Percentiles rank a stretch among this genome's conserved stretches.
These are phyloP conservation scores for Fusarium sp. DNA, from an alignment of 2,329 filamentous ascomycete species.

Conservation along the genomic window DNA sequence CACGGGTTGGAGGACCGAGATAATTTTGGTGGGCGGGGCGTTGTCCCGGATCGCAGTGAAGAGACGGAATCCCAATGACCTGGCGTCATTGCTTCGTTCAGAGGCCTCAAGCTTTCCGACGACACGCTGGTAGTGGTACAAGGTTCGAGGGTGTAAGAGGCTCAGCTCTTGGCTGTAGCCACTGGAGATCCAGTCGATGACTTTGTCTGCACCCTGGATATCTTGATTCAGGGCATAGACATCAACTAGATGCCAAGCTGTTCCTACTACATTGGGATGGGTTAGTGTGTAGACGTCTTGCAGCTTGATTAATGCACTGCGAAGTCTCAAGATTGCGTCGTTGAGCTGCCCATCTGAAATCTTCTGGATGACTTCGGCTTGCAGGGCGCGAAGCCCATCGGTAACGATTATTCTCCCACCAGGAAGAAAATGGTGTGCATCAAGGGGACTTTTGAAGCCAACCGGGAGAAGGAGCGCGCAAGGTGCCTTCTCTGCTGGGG, in stretches of 20 bases:
- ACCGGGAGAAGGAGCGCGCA: too few relatives aligned
- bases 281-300: neutral
- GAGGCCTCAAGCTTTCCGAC: neutral
- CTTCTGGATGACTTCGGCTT: neutral
- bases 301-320: neutral
- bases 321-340: neutral
- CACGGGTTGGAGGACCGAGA: neutral
- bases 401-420: too few relatives aligned
- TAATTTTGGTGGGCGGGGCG: neutral
- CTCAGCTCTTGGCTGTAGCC: neutral
- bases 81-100: neutral
- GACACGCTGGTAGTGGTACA: neutral
- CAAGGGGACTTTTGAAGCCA: too few relatives aligned
- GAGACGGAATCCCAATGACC: neutral
- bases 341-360: neutral
- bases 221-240: neutral
- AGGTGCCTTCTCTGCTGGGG: too few relatives aligned
- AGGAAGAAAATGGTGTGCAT: too few relatives aligned
- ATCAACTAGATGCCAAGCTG: neutral
- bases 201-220: neutral
- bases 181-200: neutral
- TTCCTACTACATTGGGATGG: neutral
- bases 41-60: neutral
- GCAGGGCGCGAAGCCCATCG: too few relatives aligned
- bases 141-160: neutral